Percentiles rank a stretch among this genome's conserved stretches.
Conservation (phyloP, 805 yeast genomes). For the Nakazawaea peltata region DNA sequence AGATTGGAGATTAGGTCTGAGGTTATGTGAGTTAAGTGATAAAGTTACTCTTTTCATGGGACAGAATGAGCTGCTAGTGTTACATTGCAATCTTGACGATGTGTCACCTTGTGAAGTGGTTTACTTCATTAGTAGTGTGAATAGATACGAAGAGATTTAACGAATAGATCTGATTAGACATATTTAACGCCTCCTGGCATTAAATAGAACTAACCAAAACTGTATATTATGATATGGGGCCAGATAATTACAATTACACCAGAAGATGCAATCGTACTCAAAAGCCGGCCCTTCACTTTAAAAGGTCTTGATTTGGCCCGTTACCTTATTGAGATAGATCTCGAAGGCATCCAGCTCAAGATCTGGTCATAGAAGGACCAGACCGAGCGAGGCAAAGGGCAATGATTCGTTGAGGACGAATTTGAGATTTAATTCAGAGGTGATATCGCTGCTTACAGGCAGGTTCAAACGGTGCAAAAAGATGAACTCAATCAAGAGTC, state of each 20-base stretch:
- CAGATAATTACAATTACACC: conserved; percentile 32
- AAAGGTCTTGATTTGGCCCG: conserved; percentile 41
- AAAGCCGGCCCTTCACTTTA: too few species aligned
- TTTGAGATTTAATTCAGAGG: not conserved
- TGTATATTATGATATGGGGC: conserved; percentile 22
- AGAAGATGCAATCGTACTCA: conserved; percentile 50
- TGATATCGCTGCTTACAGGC: too few species aligned
- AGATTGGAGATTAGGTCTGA: conserved; percentile 65
- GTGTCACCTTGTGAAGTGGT: conserved; percentile 57
- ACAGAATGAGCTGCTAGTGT: conserved; percentile 48
- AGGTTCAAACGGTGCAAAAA: not conserved
- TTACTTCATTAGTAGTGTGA: conserved; percentile 44
- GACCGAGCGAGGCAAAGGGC: conserved; percentile 67
- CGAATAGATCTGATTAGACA: too few species aligned
- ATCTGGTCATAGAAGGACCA: conserved; percentile 21
- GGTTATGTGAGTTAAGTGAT: conserved; percentile 52
- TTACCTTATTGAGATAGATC: conserved; percentile 16
- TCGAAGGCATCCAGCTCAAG: conserved; percentile 72
- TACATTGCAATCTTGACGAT: conserved; percentile 62
- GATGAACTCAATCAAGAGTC: conserved; percentile 32
- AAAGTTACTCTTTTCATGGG: conserved; percentile 53
- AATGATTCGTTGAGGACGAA: not conserved
- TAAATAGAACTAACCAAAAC: too few species aligned
- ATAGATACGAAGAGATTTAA: conserved; percentile 1
- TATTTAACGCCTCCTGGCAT: too few species aligned